Evolutionary conservation across 805 yeast genomes (phyloP).

Genomic region (Candida rishiriensis): DNA sequence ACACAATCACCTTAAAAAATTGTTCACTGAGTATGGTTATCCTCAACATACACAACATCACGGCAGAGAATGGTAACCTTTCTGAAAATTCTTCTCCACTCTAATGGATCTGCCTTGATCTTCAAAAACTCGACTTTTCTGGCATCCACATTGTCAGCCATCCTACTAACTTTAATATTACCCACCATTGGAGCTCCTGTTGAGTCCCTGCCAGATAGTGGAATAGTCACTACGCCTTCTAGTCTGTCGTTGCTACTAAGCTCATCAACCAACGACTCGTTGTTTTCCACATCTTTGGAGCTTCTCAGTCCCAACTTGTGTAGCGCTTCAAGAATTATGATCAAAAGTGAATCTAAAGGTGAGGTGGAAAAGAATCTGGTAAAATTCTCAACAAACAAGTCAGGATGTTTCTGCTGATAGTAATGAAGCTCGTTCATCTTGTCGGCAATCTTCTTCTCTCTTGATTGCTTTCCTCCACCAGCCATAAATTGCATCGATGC

Average conservation of each 20-base stretch:
- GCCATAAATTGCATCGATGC: conserved; percentile 43
- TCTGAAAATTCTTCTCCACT: conserved; percentile 68
- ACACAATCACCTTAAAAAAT: background rate
- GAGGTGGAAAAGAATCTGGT: conserved; percentile 48
- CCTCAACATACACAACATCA: conserved; percentile 46
- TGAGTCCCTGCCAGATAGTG: conserved; percentile 39
- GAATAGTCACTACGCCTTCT: conserved; percentile 33
- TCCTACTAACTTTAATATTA: conserved; percentile 36
- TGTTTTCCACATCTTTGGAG: conserved; percentile 15
- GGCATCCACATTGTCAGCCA: conserved; percentile 34
- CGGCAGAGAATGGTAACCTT: conserved; percentile 52
- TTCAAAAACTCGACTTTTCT: conserved; percentile 52
- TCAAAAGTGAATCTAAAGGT: conserved; percentile 39
- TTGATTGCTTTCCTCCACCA: conserved; percentile 11
- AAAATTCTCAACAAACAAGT: conserved; percentile 37
- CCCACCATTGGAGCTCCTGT: conserved; percentile 44
- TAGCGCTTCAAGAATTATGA: conserved; percentile 38
- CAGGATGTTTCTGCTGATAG: conserved; percentile 18
- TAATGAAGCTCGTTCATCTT: conserved; percentile 17
- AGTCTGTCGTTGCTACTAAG: conserved; percentile 25
- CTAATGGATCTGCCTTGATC: conserved; percentile 63
- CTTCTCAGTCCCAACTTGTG: conserved; percentile 37
- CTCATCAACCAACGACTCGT: conserved; percentile 16
- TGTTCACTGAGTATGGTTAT: background rate
- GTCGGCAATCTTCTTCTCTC: conserved; percentile 19